phyloP scores from a whole-genome alignment of 1,139 yeast genomes.

The Blastobotrys aristatus region DNA sequence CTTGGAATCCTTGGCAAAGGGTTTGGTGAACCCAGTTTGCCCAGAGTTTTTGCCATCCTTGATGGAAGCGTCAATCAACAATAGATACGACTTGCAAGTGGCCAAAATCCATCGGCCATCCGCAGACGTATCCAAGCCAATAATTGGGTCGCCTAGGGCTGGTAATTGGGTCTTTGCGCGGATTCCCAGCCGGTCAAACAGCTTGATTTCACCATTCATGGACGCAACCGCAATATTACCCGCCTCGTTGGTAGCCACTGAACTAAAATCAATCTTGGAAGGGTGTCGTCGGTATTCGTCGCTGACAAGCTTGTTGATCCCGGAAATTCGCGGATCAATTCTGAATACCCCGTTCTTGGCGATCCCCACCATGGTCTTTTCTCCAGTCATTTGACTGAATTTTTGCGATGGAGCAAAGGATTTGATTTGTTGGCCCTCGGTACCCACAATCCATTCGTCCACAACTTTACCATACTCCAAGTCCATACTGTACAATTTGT shows the following conservation, averaged over 20 bases:
- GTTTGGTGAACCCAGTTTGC: constrained; percentile 55
- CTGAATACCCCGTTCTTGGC: constrained; percentile 61
- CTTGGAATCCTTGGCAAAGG: constrained; percentile 60
- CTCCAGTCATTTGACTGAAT: constrained; percentile 67
- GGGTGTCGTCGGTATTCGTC: constrained; percentile 51
- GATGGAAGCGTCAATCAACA: constrained; percentile 62
- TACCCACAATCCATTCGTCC: constrained; percentile 65
- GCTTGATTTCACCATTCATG: constrained; percentile 65
- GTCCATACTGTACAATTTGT: constrained; percentile 66
- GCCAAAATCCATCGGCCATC: constrained; percentile 83
- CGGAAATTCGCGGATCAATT: constrained; percentile 70
- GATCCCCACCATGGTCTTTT: constrained; percentile 68
- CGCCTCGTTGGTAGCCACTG: constrained; percentile 63
- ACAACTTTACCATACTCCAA: constrained; percentile 71
- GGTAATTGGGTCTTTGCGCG: constrained; percentile 76
- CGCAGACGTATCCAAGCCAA: constrained; percentile 63
- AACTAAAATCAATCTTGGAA: constrained; percentile 49
- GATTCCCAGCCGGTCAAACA: constrained; percentile 65
- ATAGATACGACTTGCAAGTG: constrained; percentile 65
- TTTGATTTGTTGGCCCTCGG: constrained; percentile 40
- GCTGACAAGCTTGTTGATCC: constrained; percentile 50
- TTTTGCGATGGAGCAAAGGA: constrained; percentile 66
- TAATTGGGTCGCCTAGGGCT: constrained; percentile 69
- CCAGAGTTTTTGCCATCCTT: constrained; percentile 60
- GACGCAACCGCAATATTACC: constrained; percentile 79